Base-by-base conservation (phyloP, 2,329 filamentous ascomycete genomes). In the Thelonectria rubi region DNA sequence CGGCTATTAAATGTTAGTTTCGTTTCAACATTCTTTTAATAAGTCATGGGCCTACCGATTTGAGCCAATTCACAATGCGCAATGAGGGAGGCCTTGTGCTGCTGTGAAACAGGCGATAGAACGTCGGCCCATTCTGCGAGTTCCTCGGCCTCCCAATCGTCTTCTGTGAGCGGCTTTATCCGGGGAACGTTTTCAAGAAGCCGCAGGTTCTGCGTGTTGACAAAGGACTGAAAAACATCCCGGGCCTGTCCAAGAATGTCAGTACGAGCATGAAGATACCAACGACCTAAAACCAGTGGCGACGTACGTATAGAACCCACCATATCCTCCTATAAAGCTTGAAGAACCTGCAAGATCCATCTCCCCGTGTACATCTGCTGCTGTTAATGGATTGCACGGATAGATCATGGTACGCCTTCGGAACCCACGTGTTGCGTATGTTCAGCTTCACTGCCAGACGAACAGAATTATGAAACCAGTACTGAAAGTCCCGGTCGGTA, bases 381-480 rank as follows among this genome's bases (percentile, higher is more conserved):
- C 0, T 9, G 55, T 6, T 30, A n/a, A 6, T 5, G 1, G 3
- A 1, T 14, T 18, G 18, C 42, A 18, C 18, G 20, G 5, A 2
- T 1, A 5, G 0, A n/a, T 2, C 2, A 5, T 9, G 0, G 9
- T 3, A 45, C 2, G 15, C 20, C 5, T 3, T 3, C 3, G 3
- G 2, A 3, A 18, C 58, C 21, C 1, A 67, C 66, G n/a, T 48
- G 1, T 54, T 62, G 2, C 53, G 60, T 0, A 67, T 26, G 9
- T 65, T 60, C 2, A 65, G 15, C 10, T 54, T 66, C 0, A 45
- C 50, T 0, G 60, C 60, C n/a, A 65, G 54, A 0, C 67, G 63
- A 1, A 67, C 48, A 0, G 67, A 62, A 4, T 69, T 69, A 5
- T 66, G 47, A 6, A 65, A 66, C 67, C 67, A 69, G 1, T 69